Evolutionary conservation across 192 early-diverging fungal species (phyloP).

Genomic region (Backusella morwellensis): DNA sequence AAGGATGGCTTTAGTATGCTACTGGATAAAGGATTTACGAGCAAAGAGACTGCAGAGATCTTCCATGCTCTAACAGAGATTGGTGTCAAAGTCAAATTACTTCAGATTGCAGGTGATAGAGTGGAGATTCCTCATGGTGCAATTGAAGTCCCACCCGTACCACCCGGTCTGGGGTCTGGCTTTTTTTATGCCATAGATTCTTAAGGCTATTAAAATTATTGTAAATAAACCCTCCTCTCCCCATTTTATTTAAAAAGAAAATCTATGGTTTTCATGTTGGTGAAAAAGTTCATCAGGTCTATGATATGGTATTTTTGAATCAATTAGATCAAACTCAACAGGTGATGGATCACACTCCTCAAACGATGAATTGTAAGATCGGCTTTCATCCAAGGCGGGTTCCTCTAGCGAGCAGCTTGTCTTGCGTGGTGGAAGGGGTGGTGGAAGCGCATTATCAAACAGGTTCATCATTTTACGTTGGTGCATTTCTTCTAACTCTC

Average conservation of each 20-base stretch:
- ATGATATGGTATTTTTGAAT: neutral
- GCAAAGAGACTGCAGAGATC: constrained; percentile 62
- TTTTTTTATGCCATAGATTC: constrained; percentile 25
- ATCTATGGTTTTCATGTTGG: neutral
- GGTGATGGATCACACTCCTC: neutral
- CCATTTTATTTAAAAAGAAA: neutral
- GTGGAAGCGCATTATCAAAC: neutral
- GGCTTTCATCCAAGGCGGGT: neutral
- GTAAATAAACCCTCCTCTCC: neutral
- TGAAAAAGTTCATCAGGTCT: neutral
- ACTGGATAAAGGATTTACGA: constrained; percentile 59
- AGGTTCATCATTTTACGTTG: constrained; percentile 7
- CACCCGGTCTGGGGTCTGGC: constrained; percentile 21
- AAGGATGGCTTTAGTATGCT: constrained; percentile 74
- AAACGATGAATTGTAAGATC: neutral
- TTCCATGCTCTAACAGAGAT: constrained; percentile 66
- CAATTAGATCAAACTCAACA: neutral
- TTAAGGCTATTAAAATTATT: neutral
- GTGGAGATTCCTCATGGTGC: constrained; percentile 46
- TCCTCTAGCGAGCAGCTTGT: neutral
- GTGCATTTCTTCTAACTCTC: constrained; percentile 5
- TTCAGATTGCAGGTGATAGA: constrained; percentile 67
- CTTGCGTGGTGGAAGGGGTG: neutral
- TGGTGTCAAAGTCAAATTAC: constrained; percentile 61
- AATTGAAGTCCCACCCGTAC: constrained; percentile 36